Conservation (phyloP, 257 asterid genomes). For the Nicotiana otophora region DNA sequence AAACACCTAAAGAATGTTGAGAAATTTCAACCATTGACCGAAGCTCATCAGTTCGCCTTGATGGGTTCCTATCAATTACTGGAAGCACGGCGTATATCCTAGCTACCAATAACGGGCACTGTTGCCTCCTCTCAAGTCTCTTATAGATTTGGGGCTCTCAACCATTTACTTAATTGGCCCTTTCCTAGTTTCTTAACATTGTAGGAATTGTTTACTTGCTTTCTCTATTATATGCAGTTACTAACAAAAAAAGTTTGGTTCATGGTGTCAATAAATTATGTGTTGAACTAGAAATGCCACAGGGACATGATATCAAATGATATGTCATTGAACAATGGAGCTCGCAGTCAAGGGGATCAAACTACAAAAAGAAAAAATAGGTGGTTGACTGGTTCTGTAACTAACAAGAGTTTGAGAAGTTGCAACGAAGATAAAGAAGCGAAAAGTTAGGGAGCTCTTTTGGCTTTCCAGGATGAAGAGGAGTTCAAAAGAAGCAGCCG, state of each 20-base stretch:
- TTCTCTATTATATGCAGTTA: background rate
- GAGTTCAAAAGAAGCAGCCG: background rate
- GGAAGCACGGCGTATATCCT: background rate
- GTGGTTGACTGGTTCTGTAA: background rate
- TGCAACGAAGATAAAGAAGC: background rate
- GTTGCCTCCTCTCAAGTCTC: background rate
- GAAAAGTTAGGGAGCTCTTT: background rate
- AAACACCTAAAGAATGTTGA: background rate
- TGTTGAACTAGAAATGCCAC: background rate
- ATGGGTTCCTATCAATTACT: background rate
- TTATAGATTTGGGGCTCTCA: background rate
- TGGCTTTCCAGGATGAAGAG: background rate
- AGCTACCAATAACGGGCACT: background rate
- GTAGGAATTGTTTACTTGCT: background rate
- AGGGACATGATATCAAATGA: background rate
- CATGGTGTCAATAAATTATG: background rate
- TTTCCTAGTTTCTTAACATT: background rate
- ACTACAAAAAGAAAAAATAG: background rate
- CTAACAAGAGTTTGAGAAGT: background rate
- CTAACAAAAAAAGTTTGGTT: background rate
- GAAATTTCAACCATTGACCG: background rate
- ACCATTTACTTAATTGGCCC: background rate
- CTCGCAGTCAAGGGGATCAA: background rate
- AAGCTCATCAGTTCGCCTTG: background rate
- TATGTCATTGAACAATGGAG: background rate